Conservation (phyloP, 257 asterid genomes). For the Solanum rostratum region DNA sequence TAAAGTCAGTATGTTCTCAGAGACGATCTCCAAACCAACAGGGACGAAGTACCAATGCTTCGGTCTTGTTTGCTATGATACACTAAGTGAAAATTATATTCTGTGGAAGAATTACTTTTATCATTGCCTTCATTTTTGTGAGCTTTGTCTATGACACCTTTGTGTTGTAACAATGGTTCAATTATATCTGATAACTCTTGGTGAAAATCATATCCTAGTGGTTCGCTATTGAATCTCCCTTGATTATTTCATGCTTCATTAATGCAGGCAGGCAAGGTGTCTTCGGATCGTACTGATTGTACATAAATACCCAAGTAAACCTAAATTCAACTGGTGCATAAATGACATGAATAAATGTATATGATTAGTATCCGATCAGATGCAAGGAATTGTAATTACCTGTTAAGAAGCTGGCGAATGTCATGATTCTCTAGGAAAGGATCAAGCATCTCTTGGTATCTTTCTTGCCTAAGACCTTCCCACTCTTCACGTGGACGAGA, state of each 20-base stretch:
- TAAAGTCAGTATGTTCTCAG: neutral
- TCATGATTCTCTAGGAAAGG: conserved; percentile 64
- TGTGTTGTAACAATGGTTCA: neutral
- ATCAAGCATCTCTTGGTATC: conserved; percentile 91
- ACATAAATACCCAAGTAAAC: neutral
- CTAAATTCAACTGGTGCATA: neutral
- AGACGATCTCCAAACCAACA: neutral
- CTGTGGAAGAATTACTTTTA: neutral
- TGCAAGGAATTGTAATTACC: conserved; percentile 26
- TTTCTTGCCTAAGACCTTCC: conserved; percentile 81
- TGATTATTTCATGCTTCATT: neutral
- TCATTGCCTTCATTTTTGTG: neutral
- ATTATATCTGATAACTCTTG: neutral
- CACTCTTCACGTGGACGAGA: conserved; percentile 88
- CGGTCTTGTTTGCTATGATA: neutral
- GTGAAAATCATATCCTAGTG: neutral
- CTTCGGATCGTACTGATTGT: neutral
- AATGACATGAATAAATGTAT: neutral
- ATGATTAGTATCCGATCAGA: neutral
- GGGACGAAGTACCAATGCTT: neutral
- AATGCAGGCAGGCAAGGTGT: neutral
- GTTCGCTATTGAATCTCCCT: neutral
- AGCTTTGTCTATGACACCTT: neutral
- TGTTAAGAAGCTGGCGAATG: conserved; percentile 56
- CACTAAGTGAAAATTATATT: neutral